Percentiles rank a stretch among this genome's conserved stretches.
These are phyloP conservation scores for Prillingera fragicola DNA, from an alignment of 1,284 basidiomycete species.

Conservation along the genomic window DNA sequence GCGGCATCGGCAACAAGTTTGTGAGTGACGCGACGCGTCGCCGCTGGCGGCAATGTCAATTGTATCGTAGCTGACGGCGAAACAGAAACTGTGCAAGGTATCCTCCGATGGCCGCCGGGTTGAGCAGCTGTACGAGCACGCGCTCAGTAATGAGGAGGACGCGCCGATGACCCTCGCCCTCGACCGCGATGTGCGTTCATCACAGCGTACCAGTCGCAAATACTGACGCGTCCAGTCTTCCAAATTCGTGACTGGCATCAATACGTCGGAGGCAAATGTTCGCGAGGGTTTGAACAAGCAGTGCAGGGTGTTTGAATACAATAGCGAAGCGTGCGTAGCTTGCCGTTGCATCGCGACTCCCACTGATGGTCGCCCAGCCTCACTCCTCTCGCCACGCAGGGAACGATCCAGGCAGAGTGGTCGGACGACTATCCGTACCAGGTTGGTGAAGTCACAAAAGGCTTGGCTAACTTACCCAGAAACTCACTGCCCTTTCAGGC, in stretches of 20 bases:
- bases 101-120: conserved; percentile 56
- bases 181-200: conserved; percentile 55
- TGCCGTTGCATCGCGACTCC: no score
- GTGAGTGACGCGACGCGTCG: conserved; percentile 51
- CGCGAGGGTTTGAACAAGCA: conserved; percentile 69
- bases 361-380: no score
- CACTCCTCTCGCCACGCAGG: no score
- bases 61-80: background rate
- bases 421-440: conserved; percentile 82
- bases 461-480: conserved; percentile 26
- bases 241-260: conserved; percentile 73
- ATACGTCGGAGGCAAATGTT: conserved; percentile 62
- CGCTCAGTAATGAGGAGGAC: conserved; percentile 74
- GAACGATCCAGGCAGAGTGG: conserved; percentile 59
- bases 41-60: background rate
- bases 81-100: conserved; percentile 57
- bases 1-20: conserved; percentile 86
- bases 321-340: conserved; percentile 54
- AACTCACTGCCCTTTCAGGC: conserved; percentile 40
- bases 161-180: conserved; percentile 88
- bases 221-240: conserved; percentile 46
- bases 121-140: conserved; percentile 61
- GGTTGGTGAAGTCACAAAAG: conserved; percentile 53
- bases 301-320: conserved; percentile 64
- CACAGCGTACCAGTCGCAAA: no score